Evolutionary conservation across 805 yeast genomes (phyloP).

Genomic region (Metschnikowia corniflorae): DNA sequence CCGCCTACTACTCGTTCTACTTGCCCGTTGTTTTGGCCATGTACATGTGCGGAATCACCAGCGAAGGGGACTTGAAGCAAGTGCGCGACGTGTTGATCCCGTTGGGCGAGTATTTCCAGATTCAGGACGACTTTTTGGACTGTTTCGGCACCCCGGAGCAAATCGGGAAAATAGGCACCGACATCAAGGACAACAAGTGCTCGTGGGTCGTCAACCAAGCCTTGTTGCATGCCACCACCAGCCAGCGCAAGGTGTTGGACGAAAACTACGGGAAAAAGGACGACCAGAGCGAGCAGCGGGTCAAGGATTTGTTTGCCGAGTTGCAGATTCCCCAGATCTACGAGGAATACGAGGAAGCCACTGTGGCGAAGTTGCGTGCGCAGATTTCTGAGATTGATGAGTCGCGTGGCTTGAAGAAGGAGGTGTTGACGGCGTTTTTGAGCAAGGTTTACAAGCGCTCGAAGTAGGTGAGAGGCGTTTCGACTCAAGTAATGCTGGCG

Average conservation of each 20-base stretch:
- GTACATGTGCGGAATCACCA: conserved; percentile 80
- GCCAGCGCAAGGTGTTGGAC: conserved; percentile 80
- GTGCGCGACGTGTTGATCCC: conserved; percentile 86
- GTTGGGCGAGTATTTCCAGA: conserved; percentile 97
- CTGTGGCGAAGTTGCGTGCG: conserved; percentile 59
- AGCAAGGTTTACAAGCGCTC: conserved; percentile 91
- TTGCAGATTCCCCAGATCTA: conserved; percentile 69
- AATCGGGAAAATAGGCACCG: conserved; percentile 98
- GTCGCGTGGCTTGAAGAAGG: conserved; percentile 86
- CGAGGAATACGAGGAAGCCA: conserved; percentile 75
- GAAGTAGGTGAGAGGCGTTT: conserved; percentile 48
- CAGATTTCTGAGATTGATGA: conserved; percentile 79
- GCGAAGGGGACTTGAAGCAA: conserved; percentile 76
- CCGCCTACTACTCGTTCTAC: conserved; percentile 96
- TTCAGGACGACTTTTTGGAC: conserved; percentile 96
- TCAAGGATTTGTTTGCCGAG: conserved; percentile 71
- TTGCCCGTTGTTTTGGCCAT: conserved; percentile 96
- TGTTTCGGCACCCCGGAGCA: conserved; percentile 97
- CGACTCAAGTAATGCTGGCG: too few species aligned
- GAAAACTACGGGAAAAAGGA: conserved; percentile 88
- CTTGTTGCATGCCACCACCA: conserved; percentile 68
- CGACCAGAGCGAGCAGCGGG: conserved; percentile 57
- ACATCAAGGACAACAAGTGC: conserved; percentile 96
- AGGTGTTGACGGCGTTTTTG: conserved; percentile 80
- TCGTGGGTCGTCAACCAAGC: conserved; percentile 97